A percentile compares a stretch with the other conserved stretches of the same genome.
These are phyloP conservation scores for Cladosporium oxysporum DNA, from an alignment of 2,329 filamentous ascomycete species.

Conservation along the genomic window DNA sequence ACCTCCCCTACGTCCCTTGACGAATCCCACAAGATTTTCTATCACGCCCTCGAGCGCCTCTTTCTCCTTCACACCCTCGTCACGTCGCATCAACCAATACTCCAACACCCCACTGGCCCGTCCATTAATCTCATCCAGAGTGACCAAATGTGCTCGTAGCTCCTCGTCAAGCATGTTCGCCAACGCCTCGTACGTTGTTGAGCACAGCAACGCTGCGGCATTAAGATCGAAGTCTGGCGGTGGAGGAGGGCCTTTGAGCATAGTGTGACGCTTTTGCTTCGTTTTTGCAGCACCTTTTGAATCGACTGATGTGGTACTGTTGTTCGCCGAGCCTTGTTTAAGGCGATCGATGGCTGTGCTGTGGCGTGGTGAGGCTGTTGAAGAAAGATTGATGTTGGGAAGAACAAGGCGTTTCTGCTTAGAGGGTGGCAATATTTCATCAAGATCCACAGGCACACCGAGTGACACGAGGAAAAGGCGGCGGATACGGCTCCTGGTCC, in stretches of 20 bases:
- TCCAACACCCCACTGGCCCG: conserved; percentile 75
- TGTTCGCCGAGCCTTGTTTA: conserved; percentile 36
- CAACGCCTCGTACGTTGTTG: conserved; percentile 81
- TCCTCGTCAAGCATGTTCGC: conserved; percentile 77
- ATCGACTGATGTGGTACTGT: conserved; percentile 35
- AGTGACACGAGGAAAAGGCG: conserved; percentile 94
- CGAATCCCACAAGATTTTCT: conserved; percentile 75
- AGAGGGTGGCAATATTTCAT: conserved; percentile 93
- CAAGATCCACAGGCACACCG: conserved; percentile 91
- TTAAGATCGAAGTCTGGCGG: conserved; percentile 78
- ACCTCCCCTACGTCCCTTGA: conserved; percentile 66
- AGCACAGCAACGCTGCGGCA: conserved; percentile 74
- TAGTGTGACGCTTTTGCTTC: conserved; percentile 17
- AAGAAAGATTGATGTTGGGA: conserved; percentile 65
- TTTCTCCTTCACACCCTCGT: conserved; percentile 85
- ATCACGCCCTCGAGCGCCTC: conserved; percentile 96
- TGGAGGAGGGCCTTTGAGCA: conserved; percentile 53
- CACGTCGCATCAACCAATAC: conserved; percentile 84
- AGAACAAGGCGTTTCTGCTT: conserved; percentile 98
- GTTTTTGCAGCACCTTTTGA: conserved; percentile 31
- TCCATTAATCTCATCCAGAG: conserved; percentile 68
- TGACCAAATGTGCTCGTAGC: conserved; percentile 68
- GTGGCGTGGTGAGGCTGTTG: conserved; percentile 36
- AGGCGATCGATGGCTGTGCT: conserved; percentile 40
- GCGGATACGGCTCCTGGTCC: conserved; percentile 93